Conservation (phyloP, 345 rosid genomes). For the Lepidium didymum region DNA sequence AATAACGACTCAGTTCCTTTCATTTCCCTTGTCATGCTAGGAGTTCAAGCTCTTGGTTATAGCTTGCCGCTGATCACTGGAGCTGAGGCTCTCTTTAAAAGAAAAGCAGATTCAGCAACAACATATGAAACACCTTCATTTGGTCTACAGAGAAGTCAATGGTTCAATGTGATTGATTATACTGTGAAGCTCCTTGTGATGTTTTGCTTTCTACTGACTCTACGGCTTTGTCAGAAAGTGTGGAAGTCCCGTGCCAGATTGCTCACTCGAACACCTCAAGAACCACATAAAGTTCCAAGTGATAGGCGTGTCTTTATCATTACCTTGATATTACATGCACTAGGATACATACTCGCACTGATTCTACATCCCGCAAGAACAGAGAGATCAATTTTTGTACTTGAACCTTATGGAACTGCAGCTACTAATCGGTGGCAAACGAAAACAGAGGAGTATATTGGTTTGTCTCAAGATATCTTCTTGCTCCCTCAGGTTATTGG, state of each 20-base stretch:
- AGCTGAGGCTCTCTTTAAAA: constrained; percentile 71
- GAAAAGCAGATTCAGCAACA: constrained; percentile 39
- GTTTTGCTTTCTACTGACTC: constrained; percentile 58
- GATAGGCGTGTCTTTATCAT: constrained; percentile 51
- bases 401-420: not conserved
- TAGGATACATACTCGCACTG: constrained; percentile 50
- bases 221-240: constrained; percentile 77
- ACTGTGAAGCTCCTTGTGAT: constrained; percentile 69
- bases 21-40: constrained; percentile 77
- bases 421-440: constrained; percentile 44
- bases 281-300: constrained; percentile 57
- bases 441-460: constrained; percentile 72
- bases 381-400: constrained; percentile 21
- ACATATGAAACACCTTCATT: constrained; percentile 35
- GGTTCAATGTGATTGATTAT: constrained; percentile 63
- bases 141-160: constrained; percentile 56
- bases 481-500: constrained; percentile 86
- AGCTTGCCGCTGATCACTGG: constrained; percentile 79
- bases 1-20: constrained; percentile 42
- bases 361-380: constrained; percentile 39
- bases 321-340: constrained; percentile 38
- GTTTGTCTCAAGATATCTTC: constrained; percentile 83
- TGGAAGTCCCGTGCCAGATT: constrained; percentile 71
- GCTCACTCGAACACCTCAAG: constrained; percentile 40
- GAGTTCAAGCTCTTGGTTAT: constrained; percentile 81